Evolutionary conservation across 768 basidiomycete genomes (phyloP).

Genomic region (Crepidotus variabilis): DNA sequence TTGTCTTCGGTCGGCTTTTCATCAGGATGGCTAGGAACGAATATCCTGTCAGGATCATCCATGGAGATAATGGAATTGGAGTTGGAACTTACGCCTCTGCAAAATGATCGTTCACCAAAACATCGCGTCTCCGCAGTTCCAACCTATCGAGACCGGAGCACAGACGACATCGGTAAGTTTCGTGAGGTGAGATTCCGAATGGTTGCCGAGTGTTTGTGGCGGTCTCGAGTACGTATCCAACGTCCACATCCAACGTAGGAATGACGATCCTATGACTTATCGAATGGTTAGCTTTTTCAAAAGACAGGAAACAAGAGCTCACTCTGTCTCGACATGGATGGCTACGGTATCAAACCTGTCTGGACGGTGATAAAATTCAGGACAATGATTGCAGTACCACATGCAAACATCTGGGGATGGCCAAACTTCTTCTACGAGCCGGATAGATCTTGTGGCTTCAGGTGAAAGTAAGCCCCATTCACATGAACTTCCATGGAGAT

Average conservation of each 20-base stretch:
- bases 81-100: background rate
- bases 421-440: background rate
- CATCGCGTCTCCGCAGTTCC: background rate
- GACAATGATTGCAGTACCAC: background rate
- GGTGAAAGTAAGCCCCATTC: background rate
- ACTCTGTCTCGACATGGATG: background rate
- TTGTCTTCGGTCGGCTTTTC: background rate
- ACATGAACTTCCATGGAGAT: background rate
- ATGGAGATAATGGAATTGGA: background rate
- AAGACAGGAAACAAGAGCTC: background rate
- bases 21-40: background rate
- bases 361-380: background rate
- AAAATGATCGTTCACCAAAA: background rate
- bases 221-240: background rate
- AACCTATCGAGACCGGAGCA: background rate
- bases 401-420: background rate
- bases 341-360: background rate
- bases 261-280: background rate
- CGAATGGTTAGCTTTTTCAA: background rate
- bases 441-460: background rate
- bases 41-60: background rate
- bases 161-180: background rate
- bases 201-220: background rate
- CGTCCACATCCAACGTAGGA: background rate
- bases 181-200: background rate